Conservation (phyloP, 139 green algal genomes). For the Eudorina sp. region DNA sequence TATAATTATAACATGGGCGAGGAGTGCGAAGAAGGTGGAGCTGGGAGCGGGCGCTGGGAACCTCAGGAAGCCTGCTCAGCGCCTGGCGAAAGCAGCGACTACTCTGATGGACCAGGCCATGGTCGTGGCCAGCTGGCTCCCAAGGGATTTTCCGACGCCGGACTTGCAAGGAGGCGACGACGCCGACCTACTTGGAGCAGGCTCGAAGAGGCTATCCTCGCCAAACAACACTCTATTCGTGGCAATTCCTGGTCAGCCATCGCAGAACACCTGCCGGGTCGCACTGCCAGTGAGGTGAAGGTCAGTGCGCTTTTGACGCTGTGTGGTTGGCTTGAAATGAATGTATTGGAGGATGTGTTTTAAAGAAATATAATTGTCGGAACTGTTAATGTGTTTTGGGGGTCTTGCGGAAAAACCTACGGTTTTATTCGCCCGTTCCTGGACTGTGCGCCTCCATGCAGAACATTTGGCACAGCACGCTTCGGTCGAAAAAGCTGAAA, state of each 20-base stretch:
- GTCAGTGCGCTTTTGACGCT: too few relatives aligned
- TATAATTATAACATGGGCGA: not conserved
- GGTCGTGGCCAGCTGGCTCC: too few relatives aligned
- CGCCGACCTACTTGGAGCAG: not conserved
- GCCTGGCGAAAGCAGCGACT: conserved; percentile 7
- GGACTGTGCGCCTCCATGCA: not conserved
- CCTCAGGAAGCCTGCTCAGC: not conserved
- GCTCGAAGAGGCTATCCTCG: conserved; percentile 13
- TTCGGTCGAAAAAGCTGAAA: conserved; percentile 14
- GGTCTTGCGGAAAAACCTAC: conserved; percentile 11
- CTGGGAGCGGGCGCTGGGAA: not conserved
- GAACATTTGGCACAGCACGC: conserved; percentile 42
- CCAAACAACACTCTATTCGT: not conserved
- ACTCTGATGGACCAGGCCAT: not conserved
- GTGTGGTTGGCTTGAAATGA: too few relatives aligned
- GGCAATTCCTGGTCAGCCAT: conserved; percentile 33
- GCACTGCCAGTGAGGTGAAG: conserved; percentile 17
- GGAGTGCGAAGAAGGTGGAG: not conserved
- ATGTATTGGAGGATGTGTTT: too few relatives aligned
- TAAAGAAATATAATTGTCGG: too few relatives aligned
- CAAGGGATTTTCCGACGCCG: not conserved
- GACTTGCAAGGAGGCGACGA: not conserved
- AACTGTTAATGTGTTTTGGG: not conserved
- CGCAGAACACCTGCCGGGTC: not conserved
- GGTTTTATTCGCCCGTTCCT: not conserved